phyloP scores from a whole-genome alignment of 345 rosid genomes.

The Hibiscus syriacus region DNA sequence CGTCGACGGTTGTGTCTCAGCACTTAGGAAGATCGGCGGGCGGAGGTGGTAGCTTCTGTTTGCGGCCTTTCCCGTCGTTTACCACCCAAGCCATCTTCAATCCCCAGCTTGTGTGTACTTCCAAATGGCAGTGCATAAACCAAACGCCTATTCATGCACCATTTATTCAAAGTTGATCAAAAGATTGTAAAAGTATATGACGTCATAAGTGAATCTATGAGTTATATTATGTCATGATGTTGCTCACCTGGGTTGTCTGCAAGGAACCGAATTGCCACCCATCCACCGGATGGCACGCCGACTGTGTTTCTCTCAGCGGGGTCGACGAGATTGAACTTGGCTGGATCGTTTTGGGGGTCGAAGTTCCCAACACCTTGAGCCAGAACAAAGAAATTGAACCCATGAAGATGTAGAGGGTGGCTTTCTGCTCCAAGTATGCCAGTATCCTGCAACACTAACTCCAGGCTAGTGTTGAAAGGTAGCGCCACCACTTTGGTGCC shows the following conservation, averaged over 20 bases:
- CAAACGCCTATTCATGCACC: slow-evolving; percentile 19
- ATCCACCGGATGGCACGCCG: slow-evolving; percentile 24
- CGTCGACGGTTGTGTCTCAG: background rate
- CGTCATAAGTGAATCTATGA: background rate
- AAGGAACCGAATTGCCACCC: slow-evolving; percentile 28
- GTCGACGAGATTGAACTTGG: slow-evolving; percentile 23
- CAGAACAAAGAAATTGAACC: background rate
- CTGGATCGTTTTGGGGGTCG: slow-evolving; percentile 11
- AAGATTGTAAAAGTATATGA: background rate
- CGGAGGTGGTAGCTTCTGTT: slow-evolving; percentile 26
- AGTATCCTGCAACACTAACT: background rate
- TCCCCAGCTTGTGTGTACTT: slow-evolving; percentile 27
- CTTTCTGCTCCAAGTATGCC: background rate
- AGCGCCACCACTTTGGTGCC: background rate
- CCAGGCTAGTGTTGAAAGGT: background rate
- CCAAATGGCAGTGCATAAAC: slow-evolving; percentile 28
- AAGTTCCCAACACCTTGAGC: background rate
- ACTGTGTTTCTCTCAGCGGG: slow-evolving; percentile 24
- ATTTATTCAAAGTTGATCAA: background rate
- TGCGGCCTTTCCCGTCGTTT: slow-evolving; percentile 16
- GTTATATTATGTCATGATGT: background rate
- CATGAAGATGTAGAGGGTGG: background rate
- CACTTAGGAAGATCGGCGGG: slow-evolving; percentile 27
- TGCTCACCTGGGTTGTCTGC: slow-evolving; percentile 29
- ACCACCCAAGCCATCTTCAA: slow-evolving; percentile 30